Evolutionary conservation across 768 basidiomycete species (phyloP).

Genomic region (Austroboletus eburneus): DNA sequence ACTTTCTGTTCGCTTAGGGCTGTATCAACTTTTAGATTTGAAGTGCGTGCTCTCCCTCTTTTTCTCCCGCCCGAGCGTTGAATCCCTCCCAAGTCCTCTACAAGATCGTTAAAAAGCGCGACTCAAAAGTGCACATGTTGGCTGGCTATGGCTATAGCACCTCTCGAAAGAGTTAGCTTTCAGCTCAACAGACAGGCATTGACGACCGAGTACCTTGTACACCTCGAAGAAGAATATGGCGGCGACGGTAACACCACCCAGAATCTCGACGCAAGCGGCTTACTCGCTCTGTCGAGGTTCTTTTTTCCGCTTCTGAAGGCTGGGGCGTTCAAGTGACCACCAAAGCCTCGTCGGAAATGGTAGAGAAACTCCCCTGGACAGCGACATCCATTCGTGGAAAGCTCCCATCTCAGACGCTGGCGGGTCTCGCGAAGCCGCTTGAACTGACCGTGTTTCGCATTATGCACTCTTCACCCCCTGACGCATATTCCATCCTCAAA

Average conservation of each 20-base stretch:
- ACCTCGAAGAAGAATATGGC: slow-evolving; percentile 52
- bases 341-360: slow-evolving; percentile 67
- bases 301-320: slow-evolving; percentile 69
- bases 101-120: slow-evolving; percentile 76
- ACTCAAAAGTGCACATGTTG: slow-evolving; percentile 69
- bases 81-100: slow-evolving; percentile 56
- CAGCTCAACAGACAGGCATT: slow-evolving; percentile 81
- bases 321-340: slow-evolving; percentile 85
- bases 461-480: slow-evolving; percentile 65
- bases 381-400: slow-evolving; percentile 51
- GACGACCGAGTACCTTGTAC: slow-evolving; percentile 77
- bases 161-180: slow-evolving; percentile 74
- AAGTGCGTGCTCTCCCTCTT: slow-evolving; percentile 56
- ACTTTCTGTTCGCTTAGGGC: too few relatives aligned
- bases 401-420: slow-evolving; percentile 28
- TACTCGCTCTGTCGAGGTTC: slow-evolving; percentile 74
- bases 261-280: slow-evolving; percentile 60
- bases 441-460: slow-evolving; percentile 59
- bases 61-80: slow-evolving; percentile 1
- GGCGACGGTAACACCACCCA: slow-evolving; percentile 25
- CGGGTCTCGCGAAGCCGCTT: slow-evolving; percentile 36
- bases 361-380: slow-evolving; percentile 72
- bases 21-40: too few relatives aligned
- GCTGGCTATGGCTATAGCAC: slow-evolving; percentile 79
- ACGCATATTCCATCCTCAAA: slow-evolving; percentile 76